These are phyloP conservation scores for Solanum virginianum DNA, from an alignment of 257 asterid species.

Conservation along the genomic window DNA sequence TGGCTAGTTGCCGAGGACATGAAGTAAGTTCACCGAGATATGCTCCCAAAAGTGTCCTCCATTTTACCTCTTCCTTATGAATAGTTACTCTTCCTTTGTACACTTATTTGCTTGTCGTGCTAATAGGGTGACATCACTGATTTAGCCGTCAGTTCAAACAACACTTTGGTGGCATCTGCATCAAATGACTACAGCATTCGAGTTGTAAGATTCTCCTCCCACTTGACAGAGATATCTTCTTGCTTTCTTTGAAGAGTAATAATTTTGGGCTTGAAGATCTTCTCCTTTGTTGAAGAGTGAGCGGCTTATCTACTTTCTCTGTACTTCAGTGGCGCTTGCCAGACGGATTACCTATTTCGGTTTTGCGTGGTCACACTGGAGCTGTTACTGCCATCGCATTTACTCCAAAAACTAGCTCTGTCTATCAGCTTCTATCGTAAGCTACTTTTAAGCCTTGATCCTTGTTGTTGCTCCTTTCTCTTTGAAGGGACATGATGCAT, in stretches of 20 bases:
- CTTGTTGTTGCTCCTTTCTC: not conserved
- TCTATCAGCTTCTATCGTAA: conserved; percentile 88
- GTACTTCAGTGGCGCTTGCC: conserved; percentile 89
- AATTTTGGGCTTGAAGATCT: not conserved
- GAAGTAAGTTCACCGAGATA: conserved; percentile 46
- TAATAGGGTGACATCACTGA: conserved; percentile 91
- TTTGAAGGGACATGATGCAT: not conserved
- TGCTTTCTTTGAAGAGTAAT: conserved; percentile 13
- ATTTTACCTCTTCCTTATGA: not conserved
- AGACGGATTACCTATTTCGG: conserved; percentile 84
- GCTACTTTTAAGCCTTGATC: conserved; percentile 18
- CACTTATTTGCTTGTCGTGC: not conserved
- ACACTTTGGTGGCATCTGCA: conserved; percentile 82
- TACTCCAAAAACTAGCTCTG: conserved; percentile 58
- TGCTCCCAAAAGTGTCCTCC: not conserved
- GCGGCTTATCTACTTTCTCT: conserved; percentile 4
- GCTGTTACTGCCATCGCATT: conserved; percentile 95
- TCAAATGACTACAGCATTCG: conserved; percentile 95
- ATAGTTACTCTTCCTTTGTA: not conserved
- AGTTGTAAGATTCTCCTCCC: conserved; percentile 57
- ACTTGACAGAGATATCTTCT: conserved; percentile 6
- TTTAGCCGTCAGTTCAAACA: conserved; percentile 84
- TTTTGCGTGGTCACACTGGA: conserved; percentile 91
- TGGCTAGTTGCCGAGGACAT: conserved; percentile 96
- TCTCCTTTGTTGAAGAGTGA: not conserved